Conservation (phyloP, 305 asterid genomes). For the Solanum hybrid region DNA sequence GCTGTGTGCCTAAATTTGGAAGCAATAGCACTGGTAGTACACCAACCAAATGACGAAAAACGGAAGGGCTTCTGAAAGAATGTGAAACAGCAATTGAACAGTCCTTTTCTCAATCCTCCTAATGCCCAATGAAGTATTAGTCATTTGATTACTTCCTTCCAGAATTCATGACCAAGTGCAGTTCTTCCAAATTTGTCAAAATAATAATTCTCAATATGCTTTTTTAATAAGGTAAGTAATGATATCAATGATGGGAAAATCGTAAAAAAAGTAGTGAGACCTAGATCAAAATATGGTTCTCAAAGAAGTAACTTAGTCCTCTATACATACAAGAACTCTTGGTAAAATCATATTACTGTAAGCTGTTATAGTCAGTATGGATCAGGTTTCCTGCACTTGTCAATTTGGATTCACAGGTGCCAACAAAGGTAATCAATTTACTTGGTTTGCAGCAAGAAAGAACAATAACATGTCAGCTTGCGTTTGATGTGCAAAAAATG, state of each 20-base stretch:
- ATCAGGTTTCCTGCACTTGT: background rate
- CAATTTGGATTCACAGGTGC: background rate
- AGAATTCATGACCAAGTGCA: background rate
- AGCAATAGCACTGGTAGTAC: background rate
- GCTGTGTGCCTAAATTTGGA: background rate
- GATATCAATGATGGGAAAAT: background rate
- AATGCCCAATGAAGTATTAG: background rate
- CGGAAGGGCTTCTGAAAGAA: background rate
- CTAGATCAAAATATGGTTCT: background rate
- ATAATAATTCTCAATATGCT: background rate
- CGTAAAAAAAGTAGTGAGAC: background rate
- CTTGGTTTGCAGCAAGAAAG: background rate
- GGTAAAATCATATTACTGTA: background rate
- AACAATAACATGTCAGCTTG: background rate
- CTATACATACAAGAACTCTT: background rate
- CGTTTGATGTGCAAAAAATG: background rate
- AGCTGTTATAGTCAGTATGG: background rate
- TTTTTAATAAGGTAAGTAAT: background rate
- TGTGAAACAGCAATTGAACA: background rate
- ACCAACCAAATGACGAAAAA: background rate
- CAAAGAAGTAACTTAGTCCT: background rate
- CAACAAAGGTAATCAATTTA: background rate
- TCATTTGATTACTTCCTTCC: background rate
- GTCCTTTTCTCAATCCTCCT: background rate
- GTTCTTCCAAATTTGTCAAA: background rate